A percentile compares a stretch with the other conserved stretches of the same genome.
Evolutionary conservation across 2,329 filamentous ascomycete genomes (phyloP).

Genomic region (Colletotrichum tropicale): DNA sequence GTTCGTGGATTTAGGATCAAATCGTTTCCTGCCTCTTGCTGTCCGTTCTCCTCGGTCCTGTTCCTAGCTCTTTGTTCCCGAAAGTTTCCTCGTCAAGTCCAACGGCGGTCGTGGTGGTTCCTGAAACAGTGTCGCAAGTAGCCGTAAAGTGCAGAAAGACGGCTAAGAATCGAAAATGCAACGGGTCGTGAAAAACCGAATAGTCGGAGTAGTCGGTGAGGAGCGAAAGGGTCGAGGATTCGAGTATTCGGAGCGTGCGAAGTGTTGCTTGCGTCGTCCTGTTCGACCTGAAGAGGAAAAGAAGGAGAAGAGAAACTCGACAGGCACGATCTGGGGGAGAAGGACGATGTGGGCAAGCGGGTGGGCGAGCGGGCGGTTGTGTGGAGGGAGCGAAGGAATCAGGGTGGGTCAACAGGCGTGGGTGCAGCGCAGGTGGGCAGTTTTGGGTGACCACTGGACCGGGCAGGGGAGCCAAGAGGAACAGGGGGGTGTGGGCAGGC

Average conservation of each 20-base stretch:
- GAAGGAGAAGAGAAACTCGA: conserved; percentile 6
- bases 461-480: conserved; percentile 6
- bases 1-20: not conserved
- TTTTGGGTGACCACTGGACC: not conserved
- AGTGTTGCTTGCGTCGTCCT: conserved; percentile 4
- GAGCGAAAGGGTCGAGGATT: not conserved
- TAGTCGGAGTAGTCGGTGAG: not conserved
- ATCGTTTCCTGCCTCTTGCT: not conserved
- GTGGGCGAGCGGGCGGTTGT: conserved; percentile 7
- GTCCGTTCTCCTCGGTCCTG: not conserved
- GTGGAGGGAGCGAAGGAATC: conserved; percentile 10
- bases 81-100: not conserved
- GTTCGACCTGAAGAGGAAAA: conserved; percentile 3
- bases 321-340: conserved; percentile 17
- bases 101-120: not conserved
- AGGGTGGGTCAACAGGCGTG: not conserved
- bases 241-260: not conserved
- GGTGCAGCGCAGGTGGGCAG: conserved; percentile 7
- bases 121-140: conserved; percentile 14
- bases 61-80: not conserved
- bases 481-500: conserved; percentile 4
- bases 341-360: conserved; percentile 14
- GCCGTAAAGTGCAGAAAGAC: not conserved
- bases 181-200: not conserved
- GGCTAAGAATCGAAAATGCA: not conserved